These are phyloP conservation scores for Carex parvula DNA, from an alignment of 176 grass and related monocot species.

Conservation along the genomic window DNA sequence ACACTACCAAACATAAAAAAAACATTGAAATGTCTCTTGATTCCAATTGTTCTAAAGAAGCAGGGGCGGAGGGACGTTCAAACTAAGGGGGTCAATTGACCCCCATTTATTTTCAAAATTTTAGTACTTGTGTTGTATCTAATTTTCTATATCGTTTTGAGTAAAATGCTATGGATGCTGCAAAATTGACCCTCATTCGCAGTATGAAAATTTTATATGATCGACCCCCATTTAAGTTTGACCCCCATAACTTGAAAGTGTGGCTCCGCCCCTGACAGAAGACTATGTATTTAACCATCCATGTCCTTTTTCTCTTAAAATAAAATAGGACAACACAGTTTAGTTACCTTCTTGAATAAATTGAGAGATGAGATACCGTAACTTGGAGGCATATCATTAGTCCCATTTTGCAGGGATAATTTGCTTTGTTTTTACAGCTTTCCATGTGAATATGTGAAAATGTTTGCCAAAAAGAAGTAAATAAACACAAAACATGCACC, in stretches of 20 bases:
- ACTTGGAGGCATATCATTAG: neutral
- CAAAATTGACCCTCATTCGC: too few species aligned
- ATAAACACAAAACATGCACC: slow-evolving; percentile 38
- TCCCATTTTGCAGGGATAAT: neutral
- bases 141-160: too few species aligned
- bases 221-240: too few species aligned
- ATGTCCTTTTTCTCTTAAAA: neutral
- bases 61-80: too few species aligned
- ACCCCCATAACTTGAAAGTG: too few species aligned
- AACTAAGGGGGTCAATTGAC: too few species aligned
- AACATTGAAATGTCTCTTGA: neutral
- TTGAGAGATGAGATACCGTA: neutral
- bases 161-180: too few species aligned
- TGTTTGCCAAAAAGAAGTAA: neutral
- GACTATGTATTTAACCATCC: neutral
- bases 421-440: neutral
- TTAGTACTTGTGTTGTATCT: too few species aligned
- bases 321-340: neutral
- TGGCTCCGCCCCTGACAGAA: neutral
- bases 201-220: too few species aligned
- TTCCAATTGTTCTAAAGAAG: neutral
- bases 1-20: neutral
- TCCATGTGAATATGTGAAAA: neutral
- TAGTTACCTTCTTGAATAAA: too few species aligned
- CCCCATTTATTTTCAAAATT: too few species aligned